Base-by-base conservation (phyloP, 768 basidiomycete species). In the Imleria badia region DNA sequence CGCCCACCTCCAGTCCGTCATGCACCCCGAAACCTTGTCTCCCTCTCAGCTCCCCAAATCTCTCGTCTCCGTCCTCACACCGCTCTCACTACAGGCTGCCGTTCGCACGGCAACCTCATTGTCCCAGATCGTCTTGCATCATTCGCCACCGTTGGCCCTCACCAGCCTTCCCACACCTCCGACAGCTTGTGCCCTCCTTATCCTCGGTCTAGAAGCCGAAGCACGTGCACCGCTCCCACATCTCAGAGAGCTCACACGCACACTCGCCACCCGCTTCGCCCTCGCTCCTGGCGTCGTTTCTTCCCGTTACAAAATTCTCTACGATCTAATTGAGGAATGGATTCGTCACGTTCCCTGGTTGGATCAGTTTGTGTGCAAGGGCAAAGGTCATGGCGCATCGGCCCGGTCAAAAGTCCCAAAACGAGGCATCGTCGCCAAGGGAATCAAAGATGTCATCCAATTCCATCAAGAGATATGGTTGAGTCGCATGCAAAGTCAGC, bases 281-380 rank as follows among this genome's bases (percentile, higher is more conserved):
- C 73, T 78, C 35, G 74, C 77, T 15, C 79, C 82, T 50, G 72
- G 75, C 30, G 76, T 81, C 43, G 79, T 90, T 26, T 83, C 89
- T 81, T 73, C 79, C 29, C 83, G 88, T 4, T 92, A 92, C 71
- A 86, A 83, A 66, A 59, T 74, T 35, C 67, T 89, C 29, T 84
- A 84, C 62, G 83, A 87, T 61, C 70, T 80, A 51, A 70, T 91
- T 31, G 78, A 78, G 34, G 72, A 76, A 51, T 83, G 82, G 77
- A 80, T 84, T 26, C 74, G 78, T 45, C 78, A 81, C n/a, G 76
- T 92, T 4, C 87, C 88, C 6, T 93, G 90, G 91, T 73, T 91
- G 12, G 78, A 83, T 56, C 78, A 81, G 43, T 84, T 84, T 56
- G 68, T 75, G 12, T 59, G 55, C 60, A 68, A 78, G 72, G 58